Base-by-base conservation (phyloP, 1,284 basidiomycete genomes). In the Cutaneotrichosporon sp. region DNA sequence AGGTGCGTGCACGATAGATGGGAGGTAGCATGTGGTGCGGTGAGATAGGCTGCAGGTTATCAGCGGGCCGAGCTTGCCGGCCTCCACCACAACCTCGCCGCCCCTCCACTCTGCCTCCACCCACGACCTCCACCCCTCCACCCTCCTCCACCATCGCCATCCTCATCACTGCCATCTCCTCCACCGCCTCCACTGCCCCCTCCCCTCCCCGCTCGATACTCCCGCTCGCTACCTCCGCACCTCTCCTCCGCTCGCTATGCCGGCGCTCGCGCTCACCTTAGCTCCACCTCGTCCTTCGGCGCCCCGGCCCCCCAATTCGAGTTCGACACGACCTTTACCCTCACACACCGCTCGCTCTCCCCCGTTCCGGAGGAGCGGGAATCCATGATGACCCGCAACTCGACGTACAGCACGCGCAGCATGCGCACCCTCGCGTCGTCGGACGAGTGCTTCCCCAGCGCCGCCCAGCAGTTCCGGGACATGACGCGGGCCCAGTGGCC, bases 281-380 rank as follows among this genome's bases (percentile, higher is more conserved):
- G 51, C 34, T 53, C 51, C 20, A 38, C 51, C n/a, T 53, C 51
- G 20, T 53, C 51, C 33, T 53, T 53, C 18, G 51, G 34, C 10
- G 22, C 34, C 20, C n/a, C 25, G 9, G 34, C 20, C 22, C 33
- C 33, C 7, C 51, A 22, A 13, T 22, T 24, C 34, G 51, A 53
- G 34, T 25, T 53, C 20, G 51, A 53, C 51, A 14, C 29, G 9
- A 27, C 34, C 22, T 53, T 36, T 34, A 53, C 34, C 3, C 51
- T 13, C 4, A 34, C 22, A 4, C 34, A 53, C 33, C 33, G 51
- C 22, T 25, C 33, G 3, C 33, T 53, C 20, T 53, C 51, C 11
- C 51, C 51, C 14, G 51, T 53, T 13, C 34, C 34, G 13, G 51
- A 53, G 51, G 51, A 53, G 24, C 33, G 34, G n/a, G 51, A 53